Conservation (phyloP, 306 rosid species). For the Sesbania bispinosa region DNA sequence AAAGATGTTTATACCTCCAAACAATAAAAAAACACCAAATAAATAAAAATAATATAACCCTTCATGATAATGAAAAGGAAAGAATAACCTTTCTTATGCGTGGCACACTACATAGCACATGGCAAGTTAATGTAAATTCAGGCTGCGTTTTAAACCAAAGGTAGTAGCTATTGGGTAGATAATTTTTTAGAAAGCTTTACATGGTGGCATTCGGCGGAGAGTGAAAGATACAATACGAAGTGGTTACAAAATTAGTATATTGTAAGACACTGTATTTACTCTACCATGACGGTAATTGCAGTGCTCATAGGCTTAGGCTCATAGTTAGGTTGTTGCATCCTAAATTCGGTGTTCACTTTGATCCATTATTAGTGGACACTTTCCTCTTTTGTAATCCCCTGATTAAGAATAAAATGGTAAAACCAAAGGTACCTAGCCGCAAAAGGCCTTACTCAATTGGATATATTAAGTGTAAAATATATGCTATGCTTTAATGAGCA, state of each 20-base stretch:
- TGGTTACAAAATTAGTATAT: neutral
- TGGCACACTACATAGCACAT: neutral
- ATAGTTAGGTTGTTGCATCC: neutral
- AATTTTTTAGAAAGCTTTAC: neutral
- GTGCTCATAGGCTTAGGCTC: slow-evolving; percentile 8
- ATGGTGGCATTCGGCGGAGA: neutral
- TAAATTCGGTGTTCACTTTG: neutral
- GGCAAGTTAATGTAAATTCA: neutral
- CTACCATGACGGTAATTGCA: neutral
- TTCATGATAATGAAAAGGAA: neutral
- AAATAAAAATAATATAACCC: neutral
- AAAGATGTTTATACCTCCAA: neutral
- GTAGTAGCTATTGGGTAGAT: no score
- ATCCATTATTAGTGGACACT: neutral
- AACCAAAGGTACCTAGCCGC: neutral
- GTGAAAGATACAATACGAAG: neutral
- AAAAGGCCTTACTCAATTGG: neutral
- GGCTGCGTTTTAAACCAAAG: neutral
- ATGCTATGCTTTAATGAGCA: neutral
- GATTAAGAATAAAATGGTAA: neutral
- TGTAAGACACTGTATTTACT: neutral
- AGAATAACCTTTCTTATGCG: neutral
- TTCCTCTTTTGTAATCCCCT: neutral
- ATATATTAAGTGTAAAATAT: neutral
- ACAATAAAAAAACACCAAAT: neutral